These are phyloP conservation scores for Phialocephala subalpina DNA, from an alignment of 2,329 filamentous ascomycete genomes.

Conservation along the genomic window DNA sequence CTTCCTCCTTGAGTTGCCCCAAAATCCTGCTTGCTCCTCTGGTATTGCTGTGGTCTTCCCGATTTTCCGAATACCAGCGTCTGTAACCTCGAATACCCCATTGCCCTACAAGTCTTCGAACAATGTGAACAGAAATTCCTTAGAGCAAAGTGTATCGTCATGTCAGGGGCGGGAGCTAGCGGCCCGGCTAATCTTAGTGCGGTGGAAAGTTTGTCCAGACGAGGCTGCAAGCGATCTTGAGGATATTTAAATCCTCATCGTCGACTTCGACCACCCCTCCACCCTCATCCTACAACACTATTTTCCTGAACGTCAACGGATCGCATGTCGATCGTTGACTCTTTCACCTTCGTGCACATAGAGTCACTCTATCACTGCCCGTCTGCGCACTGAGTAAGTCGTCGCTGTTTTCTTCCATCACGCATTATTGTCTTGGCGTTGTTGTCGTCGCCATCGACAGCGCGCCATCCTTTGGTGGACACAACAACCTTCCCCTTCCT, in stretches of 20 bases:
- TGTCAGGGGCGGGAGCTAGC: too few relatives aligned
- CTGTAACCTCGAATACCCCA: too few relatives aligned
- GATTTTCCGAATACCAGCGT: too few relatives aligned
- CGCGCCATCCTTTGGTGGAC: not conserved
- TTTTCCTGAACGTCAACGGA: not conserved
- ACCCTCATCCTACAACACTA: not conserved
- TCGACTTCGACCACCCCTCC: not conserved
- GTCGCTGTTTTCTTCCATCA: not conserved
- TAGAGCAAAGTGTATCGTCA: too few relatives aligned
- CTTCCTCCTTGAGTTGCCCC: too few relatives aligned
- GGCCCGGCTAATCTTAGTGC: too few relatives aligned
- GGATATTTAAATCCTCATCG: not conserved
- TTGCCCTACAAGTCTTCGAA: too few relatives aligned
- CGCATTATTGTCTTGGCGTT: not conserved
- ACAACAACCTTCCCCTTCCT: not conserved
- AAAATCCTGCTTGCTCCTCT: too few relatives aligned
- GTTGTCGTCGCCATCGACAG: not conserved
- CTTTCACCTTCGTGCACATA: slow-evolving; percentile 18
- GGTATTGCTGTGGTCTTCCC: too few relatives aligned
- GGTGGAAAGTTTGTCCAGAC: too few relatives aligned
- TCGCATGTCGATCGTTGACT: not conserved
- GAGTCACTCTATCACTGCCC: slow-evolving; percentile 26
- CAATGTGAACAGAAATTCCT: too few relatives aligned
- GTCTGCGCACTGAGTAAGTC: slow-evolving; percentile 19
- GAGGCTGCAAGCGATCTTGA: not conserved